These are phyloP conservation scores for Juglanconis sp. DNA, from an alignment of 2,329 filamentous ascomycete species.

Conservation along the genomic window DNA sequence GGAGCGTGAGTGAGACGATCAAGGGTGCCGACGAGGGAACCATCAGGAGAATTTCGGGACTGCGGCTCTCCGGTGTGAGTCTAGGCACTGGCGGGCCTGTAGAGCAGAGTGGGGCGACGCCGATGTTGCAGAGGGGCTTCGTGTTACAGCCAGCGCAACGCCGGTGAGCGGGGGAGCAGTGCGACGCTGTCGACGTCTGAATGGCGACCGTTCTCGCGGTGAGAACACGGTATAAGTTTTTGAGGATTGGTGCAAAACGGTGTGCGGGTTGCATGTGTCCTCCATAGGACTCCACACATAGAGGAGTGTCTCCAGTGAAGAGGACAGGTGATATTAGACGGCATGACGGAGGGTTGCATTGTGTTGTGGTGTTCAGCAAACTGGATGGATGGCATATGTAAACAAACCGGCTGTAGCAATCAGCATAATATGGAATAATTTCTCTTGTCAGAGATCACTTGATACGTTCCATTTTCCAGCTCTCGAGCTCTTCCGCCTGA, in stretches of 20 bases:
- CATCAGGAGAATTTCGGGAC: not conserved
- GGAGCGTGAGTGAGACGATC: not conserved
- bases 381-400: not conserved
- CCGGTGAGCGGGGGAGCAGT: not conserved
- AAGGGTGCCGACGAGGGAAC: not conserved
- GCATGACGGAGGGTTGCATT: not conserved
- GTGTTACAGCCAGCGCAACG: not conserved
- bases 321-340: not conserved
- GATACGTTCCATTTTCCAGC: conserved; percentile 10
- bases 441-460: conserved; percentile 2
- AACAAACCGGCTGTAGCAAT: not conserved
- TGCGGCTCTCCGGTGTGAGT: not conserved
- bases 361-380: not conserved
- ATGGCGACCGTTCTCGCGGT: not conserved
- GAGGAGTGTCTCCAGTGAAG: not conserved
- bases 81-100: not conserved
- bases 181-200: not conserved
- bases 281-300: not conserved
- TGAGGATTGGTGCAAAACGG: not conserved
- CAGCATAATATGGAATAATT: not conserved
- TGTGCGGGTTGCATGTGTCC: too few relatives aligned
- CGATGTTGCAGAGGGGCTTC: not conserved
- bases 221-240: not conserved
- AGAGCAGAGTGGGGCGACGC: not conserved
- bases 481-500: conserved; percentile 1